Base-by-base conservation (phyloP, 148 eudicot species). In the Silene latifolia region DNA sequence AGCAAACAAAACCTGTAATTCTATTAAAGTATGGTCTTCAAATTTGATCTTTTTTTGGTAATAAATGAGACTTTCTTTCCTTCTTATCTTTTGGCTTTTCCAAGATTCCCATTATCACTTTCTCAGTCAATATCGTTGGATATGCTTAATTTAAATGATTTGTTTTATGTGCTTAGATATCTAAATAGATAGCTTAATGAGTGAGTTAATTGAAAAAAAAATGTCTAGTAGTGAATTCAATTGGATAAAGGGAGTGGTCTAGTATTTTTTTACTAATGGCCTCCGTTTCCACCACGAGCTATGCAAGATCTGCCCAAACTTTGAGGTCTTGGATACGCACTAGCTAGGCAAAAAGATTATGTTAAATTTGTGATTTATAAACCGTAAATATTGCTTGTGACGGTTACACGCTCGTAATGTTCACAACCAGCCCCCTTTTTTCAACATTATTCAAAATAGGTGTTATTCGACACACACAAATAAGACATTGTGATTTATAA, bases 41-140 rank as follows among this genome's bases (percentile, higher is more conserved):
- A 11, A 10, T 32, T 51, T 23, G 72, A 51, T 72, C 73, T 64
- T 54, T 63, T 72, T 69, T 68, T 70, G 18, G 78, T 62, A 79
- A 79, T 19, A 48, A 39, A 74, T 19, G 35, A 39, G 39, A 3
- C 76, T 59, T 48, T 67, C 77, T 73, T 27, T 73, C 63, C 4
- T 46, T 73, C 8, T 79, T 61, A 27, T 48, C 48, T 60, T 60
- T 74, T 61, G 68, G 69, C 72, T 73, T 73, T 73, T 63, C 25
- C 62, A 73, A 68, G 77, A 66, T 72, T 72, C 72, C 66, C 72
- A 53, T 62, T 46, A 17, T 66, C 67, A 78, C 67, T 58, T 27
- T 78, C 76, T 42, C 66, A 35, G 21, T 61, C 72, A 60, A 72
- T 79, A 74, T 61, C 58, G 8, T 76, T 56, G 39, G 78, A 75